These are phyloP conservation scores for Eimeria acervulina DNA, from an alignment of 169 alveolate species.

Conservation along the genomic window DNA sequence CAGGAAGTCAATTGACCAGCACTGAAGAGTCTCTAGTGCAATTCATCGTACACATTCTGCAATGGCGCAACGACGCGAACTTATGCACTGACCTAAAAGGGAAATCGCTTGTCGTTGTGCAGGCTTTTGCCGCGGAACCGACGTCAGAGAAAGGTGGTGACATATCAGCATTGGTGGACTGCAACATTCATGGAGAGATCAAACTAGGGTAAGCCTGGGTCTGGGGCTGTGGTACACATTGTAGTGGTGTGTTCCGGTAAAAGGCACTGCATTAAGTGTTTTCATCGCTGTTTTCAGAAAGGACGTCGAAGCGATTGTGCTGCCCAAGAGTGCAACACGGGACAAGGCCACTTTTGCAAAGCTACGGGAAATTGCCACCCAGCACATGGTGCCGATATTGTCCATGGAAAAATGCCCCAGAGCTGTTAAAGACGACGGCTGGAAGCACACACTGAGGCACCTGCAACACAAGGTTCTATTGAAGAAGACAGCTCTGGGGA, in stretches of 20 bases:
- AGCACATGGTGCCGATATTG: conserved; percentile 51
- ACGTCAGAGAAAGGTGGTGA: conserved; percentile 24
- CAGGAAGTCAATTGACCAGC: neutral
- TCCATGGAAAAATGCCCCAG: conserved; percentile 36
- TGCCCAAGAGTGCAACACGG: conserved; percentile 59
- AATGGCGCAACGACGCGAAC: neutral
- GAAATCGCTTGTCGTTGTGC: neutral
- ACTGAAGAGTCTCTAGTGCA: neutral
- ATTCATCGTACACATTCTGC: neutral
- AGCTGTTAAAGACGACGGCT: conserved; percentile 33
- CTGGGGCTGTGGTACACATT: neutral
- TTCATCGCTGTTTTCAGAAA: conserved; percentile 25
- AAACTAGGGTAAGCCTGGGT: conserved; percentile 41
- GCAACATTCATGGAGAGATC: conserved; percentile 56
- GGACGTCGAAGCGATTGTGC: conserved; percentile 66
- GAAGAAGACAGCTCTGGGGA: conserved; percentile 47
- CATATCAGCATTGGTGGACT: conserved; percentile 48
- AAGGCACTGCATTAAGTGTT: neutral
- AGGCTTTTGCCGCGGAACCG: conserved; percentile 41
- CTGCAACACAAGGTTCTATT: conserved; percentile 35
- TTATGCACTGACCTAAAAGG: neutral
- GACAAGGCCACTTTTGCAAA: conserved; percentile 29
- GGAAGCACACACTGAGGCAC: conserved; percentile 44
- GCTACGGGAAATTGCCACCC: conserved; percentile 32
- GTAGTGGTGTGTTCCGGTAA: neutral